A percentile compares a stretch with the other conserved stretches of the same genome.
Evolutionary conservation across 345 rosid species (phyloP).

Genomic region (Clausena lansium): DNA sequence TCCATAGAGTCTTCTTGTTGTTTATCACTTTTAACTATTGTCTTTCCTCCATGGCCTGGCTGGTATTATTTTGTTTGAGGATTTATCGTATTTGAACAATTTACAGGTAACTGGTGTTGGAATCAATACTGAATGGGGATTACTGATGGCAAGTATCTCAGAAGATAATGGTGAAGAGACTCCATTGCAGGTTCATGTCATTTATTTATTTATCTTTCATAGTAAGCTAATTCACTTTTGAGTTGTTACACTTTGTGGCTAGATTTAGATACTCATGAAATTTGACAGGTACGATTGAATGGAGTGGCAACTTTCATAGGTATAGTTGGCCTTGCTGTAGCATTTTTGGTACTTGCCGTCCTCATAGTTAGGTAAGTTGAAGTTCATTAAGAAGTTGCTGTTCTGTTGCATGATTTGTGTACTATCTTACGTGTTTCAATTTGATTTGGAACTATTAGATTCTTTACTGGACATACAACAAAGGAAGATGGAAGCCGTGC

Average conservation of each 20-base stretch:
- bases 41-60: background rate
- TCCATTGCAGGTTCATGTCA: conserved; percentile 80
- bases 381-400: conserved; percentile 10
- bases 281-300: conserved; percentile 80
- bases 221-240: background rate
- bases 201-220: conserved; percentile 2
- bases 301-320: conserved; percentile 99
- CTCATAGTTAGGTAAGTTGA: conserved; percentile 70
- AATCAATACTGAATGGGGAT: conserved; percentile 98
- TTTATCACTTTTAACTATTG: background rate
- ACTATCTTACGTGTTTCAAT: conserved; percentile 9
- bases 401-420: conserved; percentile 10
- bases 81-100: conserved; percentile 17
- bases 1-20: background rate
- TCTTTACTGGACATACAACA: conserved; percentile 78
- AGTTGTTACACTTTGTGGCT: conserved; percentile 7
- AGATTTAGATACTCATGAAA: conserved; percentile 12
- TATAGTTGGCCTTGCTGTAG: conserved; percentile 90
- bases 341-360: conserved; percentile 67
- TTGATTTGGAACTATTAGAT: conserved; percentile 41
- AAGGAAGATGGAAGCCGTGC: conserved; percentile 51
- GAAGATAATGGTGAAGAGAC: conserved; percentile 99
- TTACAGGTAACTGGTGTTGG: conserved; percentile 97
- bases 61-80: conserved; percentile 1
- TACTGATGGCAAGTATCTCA: conserved; percentile 97